Evolutionary conservation across 2,329 filamentous ascomycete species (phyloP), one percentile per base, ranked within the genome.

Genomic region (Ceratocystis cacaofunesta): DNA sequence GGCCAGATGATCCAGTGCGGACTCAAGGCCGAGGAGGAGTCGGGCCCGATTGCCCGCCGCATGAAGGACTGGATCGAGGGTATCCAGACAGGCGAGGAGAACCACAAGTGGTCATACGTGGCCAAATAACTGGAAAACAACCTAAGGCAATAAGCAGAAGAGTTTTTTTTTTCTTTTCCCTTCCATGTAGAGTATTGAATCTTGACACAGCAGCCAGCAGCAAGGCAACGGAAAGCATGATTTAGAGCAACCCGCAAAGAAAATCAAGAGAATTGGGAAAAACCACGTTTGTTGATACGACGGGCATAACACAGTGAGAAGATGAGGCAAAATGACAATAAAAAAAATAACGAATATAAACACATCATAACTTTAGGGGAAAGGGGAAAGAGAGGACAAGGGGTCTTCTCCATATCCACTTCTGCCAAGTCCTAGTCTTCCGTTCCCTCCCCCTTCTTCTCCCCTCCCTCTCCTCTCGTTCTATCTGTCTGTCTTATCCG

Each of bases 31-130:
- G 79, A 84, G 61, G 83, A 95, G 76, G 92, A 99, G 79, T 91
- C 90, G 10, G 94, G 94, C 55, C 87, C 92, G 72, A 81, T 97
- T 72, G 88, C 94, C 8, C 78, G 85, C 71, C 84, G 83, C 76
- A 92, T 99, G 87, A 95, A 96, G 84, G 84, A 87, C 71, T 99
- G 94, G 94, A 96, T 99, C 69, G 92, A 95, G 79, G 87, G 79
- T 32, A 92, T 95, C 70, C 92, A 97, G 78, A 96, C 97, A 74
- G 94, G 94, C 69, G 92, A 96, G 69, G 88, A 92, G 76, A 84
- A 90, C 74, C 90, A 96, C 75, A 82, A 86, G 70, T 99, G 94
- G 94, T 96, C 92, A 80, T 86, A 85, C 71, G 70, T 78, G 64
- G 63, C 65, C 76, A 62, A 63, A 77, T 72, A 72, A 70, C 55